Percentiles rank a stretch among this genome's conserved stretches.
Conservation (phyloP, 352 stramenopile species). For the Pythium chondricola region DNA sequence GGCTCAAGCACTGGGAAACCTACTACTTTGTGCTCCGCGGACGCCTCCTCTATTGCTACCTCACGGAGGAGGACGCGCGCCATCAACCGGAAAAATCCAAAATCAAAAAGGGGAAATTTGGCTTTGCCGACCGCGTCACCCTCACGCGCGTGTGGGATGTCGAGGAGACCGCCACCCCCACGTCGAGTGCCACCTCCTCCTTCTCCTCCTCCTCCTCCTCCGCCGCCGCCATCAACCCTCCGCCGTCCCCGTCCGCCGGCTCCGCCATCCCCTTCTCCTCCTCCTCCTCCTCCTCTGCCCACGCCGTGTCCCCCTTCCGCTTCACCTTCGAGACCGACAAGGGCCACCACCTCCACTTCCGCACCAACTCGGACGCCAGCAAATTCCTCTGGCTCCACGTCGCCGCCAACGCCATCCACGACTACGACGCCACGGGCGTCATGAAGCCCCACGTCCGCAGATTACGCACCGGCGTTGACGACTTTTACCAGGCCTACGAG, state of each 20-base stretch:
- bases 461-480: constrained; percentile 41
- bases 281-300: neutral
- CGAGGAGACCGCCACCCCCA: constrained; percentile 27
- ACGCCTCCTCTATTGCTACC: constrained; percentile 71
- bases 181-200: constrained; percentile 1
- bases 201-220: constrained; percentile 1
- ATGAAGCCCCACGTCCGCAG: constrained; percentile 23
- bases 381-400: constrained; percentile 83
- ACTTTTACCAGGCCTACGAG: constrained; percentile 79
- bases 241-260: neutral
- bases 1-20: constrained; percentile 88
- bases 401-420: constrained; percentile 49
- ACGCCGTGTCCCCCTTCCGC: constrained; percentile 44
- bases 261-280: neutral
- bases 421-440: constrained; percentile 36
- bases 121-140: constrained; percentile 72
- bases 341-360: constrained; percentile 81
- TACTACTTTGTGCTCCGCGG: constrained; percentile 83
- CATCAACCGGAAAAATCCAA: constrained; percentile 79
- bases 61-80: constrained; percentile 73
- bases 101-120: constrained; percentile 87
- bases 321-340: constrained; percentile 82
- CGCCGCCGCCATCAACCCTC: neutral
- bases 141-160: constrained; percentile 73
- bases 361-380: constrained; percentile 72